Percentiles rank a stretch among this genome's conserved stretches.
These are phyloP conservation scores for Linnemannia hyalina DNA, from an alignment of 192 early-diverging fungal species.

Conservation along the genomic window DNA sequence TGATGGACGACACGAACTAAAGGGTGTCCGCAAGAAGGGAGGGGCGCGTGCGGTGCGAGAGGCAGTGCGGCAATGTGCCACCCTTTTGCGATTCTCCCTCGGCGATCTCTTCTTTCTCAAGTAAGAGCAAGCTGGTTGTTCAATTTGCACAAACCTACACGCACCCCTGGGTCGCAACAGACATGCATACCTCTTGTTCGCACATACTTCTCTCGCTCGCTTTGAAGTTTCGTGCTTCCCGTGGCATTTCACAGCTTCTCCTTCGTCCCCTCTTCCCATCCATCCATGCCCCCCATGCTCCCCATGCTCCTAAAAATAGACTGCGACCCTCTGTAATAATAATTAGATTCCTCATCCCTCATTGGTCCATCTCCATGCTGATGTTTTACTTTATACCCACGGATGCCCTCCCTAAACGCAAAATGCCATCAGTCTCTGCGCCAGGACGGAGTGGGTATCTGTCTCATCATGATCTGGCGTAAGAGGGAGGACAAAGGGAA, in stretches of 20 bases:
- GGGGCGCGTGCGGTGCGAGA: neutral
- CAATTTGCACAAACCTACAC: too few relatives aligned
- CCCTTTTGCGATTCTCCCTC: neutral
- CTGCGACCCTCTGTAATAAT: neutral
- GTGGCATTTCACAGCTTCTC: too few relatives aligned
- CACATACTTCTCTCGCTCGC: too few relatives aligned
- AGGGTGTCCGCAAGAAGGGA: neutral
- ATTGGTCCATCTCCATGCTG: neutral
- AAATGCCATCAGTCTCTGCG: too few relatives aligned
- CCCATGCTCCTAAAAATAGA: neutral
- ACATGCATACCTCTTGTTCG: too few relatives aligned
- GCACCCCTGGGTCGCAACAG: too few relatives aligned
- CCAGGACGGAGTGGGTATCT: too few relatives aligned
- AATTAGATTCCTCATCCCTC: neutral
- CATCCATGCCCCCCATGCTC: neutral
- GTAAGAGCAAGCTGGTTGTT: too few relatives aligned
- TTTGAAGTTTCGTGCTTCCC: too few relatives aligned
- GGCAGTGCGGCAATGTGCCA: conserved; percentile 1
- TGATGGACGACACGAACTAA: too few relatives aligned
- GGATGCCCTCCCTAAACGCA: neutral
- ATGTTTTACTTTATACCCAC: neutral
- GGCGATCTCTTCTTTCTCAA: neutral
- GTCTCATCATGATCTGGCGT: too few relatives aligned
- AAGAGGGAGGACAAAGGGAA: neutral
- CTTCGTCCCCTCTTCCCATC: too few relatives aligned